Conservation (phyloP, 352 stramenopile species). For the Globisporangium mamillatum region DNA sequence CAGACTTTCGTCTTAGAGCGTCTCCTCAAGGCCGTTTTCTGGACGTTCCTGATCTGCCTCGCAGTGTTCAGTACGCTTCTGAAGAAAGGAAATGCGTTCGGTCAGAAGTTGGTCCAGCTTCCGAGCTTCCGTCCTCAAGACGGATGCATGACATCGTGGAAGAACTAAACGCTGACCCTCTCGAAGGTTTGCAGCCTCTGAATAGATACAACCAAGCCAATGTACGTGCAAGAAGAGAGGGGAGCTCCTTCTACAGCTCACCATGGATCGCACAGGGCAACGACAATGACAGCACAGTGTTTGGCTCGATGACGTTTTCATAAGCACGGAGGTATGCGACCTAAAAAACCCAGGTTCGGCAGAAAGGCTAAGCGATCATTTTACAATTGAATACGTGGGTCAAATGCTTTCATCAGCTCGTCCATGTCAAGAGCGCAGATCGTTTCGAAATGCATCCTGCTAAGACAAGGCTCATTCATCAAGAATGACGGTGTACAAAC, state of each 20-base stretch:
- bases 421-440: neutral
- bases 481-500: neutral
- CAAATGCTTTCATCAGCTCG: neutral
- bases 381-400: neutral
- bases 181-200: neutral
- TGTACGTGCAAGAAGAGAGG: neutral
- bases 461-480: neutral
- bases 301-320: neutral
- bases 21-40: conserved; percentile 50
- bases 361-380: neutral
- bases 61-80: conserved; percentile 58
- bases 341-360: neutral
- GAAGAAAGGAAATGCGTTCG: conserved; percentile 73
- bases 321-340: neutral
- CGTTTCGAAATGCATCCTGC: neutral
- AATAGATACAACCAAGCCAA: neutral
- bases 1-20: conserved; percentile 52
- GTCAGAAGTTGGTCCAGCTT: conserved; percentile 62
- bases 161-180: conserved; percentile 31
- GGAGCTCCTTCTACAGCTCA: neutral
- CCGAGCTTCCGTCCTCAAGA: conserved; percentile 67
- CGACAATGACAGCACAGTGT: neutral
- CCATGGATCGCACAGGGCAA: neutral
- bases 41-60: conserved; percentile 44
- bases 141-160: conserved; percentile 75